Percentiles rank a stretch among this genome's conserved stretches.
These are phyloP conservation scores for Cicer pinnatifidum DNA, from an alignment of 306 rosid species.

Conservation along the genomic window DNA sequence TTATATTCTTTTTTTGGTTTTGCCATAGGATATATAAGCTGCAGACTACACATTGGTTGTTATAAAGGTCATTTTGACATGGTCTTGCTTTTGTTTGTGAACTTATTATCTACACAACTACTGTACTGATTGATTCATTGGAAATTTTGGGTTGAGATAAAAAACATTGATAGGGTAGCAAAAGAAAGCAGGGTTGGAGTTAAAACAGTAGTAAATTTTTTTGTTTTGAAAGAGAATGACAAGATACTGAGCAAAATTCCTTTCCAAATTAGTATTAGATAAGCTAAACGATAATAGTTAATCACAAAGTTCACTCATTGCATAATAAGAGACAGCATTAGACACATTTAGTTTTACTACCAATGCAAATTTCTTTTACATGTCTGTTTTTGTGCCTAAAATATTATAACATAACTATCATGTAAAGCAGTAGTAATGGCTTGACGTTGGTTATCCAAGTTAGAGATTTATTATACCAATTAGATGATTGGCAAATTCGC, in stretches of 20 bases:
- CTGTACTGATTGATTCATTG: background rate
- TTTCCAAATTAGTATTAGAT: constrained; percentile 4
- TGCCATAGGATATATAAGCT: constrained; percentile 7
- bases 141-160: constrained; percentile 19
- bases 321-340: constrained; percentile 1
- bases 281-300: constrained; percentile 8
- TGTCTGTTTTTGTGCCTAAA: constrained; percentile 36
- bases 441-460: constrained; percentile 12
- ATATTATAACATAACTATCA: background rate
- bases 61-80: constrained; percentile 22
- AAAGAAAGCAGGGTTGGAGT: constrained; percentile 24
- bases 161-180: background rate
- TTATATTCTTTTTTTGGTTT: constrained; percentile 9
- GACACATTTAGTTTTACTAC: constrained; percentile 26
- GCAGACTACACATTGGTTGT: background rate
- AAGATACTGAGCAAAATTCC: background rate
- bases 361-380: constrained; percentile 19
- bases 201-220: constrained; percentile 3
- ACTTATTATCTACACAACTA: constrained; percentile 6
- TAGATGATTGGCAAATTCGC: background rate
- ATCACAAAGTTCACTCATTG: background rate
- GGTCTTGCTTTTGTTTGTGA: constrained; percentile 23
- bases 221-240: constrained; percentile 4
- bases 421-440: constrained; percentile 32
- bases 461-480: constrained; percentile 8